phyloP scores from a whole-genome alignment of 1,284 basidiomycete genomes.

The Porphyrellus sp. region DNA sequence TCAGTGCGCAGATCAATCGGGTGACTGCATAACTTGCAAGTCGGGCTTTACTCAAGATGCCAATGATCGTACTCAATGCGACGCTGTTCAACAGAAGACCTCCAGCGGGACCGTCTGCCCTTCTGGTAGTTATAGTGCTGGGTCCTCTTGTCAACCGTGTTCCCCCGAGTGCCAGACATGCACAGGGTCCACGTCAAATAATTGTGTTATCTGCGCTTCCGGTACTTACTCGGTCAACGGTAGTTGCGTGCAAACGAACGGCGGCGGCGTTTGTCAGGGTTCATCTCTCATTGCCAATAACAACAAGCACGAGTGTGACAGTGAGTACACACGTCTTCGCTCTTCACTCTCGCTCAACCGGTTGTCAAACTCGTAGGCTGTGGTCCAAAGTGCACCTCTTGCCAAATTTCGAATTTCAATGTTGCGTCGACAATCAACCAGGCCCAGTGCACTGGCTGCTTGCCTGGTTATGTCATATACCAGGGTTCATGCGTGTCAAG shows the following conservation, averaged over 20 bases:
- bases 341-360: not conserved
- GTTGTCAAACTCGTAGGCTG: slow-evolving; percentile 47
- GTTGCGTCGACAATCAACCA: slow-evolving; percentile 62
- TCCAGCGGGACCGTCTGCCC: slow-evolving; percentile 59
- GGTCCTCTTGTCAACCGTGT: slow-evolving; percentile 55
- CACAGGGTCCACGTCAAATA: slow-evolving; percentile 60
- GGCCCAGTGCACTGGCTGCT: slow-evolving; percentile 69
- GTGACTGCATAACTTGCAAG: slow-evolving; percentile 68
- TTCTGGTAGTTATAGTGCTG: slow-evolving; percentile 58
- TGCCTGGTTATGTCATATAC: slow-evolving; percentile 71
- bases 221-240: slow-evolving; percentile 62
- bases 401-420: slow-evolving; percentile 68
- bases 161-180: slow-evolving; percentile 69
- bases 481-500: slow-evolving; percentile 62
- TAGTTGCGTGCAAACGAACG: slow-evolving; percentile 60
- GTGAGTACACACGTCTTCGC: slow-evolving; percentile 44
- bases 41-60: slow-evolving; percentile 62
- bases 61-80: slow-evolving; percentile 66
- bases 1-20: slow-evolving; percentile 62
- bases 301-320: slow-evolving; percentile 73
- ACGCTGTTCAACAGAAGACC: slow-evolving; percentile 47
- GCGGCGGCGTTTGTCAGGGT: slow-evolving; percentile 67
- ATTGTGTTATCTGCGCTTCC: slow-evolving; percentile 64
- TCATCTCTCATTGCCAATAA: slow-evolving; percentile 75
- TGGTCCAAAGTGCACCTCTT: slow-evolving; percentile 74